Evolutionary conservation across 305 asterid genomes (phyloP).

Genomic region (Euphrasia arctica): DNA sequence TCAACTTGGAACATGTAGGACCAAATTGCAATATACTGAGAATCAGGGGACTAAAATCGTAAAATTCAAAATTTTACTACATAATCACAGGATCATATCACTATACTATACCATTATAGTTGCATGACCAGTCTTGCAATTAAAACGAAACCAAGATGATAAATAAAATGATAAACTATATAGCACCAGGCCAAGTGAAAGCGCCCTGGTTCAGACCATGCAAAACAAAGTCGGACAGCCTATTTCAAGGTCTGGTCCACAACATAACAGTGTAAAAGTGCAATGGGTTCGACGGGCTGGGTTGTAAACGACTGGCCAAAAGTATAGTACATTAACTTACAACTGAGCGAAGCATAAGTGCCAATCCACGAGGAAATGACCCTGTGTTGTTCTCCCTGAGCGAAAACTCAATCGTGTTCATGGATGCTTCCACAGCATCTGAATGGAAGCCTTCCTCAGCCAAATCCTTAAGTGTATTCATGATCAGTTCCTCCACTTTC

Average conservation of each 20-base stretch:
- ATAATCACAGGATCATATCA: not conserved
- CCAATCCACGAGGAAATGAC: conserved; percentile 96
- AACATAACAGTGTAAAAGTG: no score
- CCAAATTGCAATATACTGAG: not conserved
- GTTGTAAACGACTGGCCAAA: not conserved
- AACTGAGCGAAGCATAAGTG: conserved; percentile 89
- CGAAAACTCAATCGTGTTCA: conserved; percentile 97
- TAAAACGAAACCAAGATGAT: not conserved
- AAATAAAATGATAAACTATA: not conserved
- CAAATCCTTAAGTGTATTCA: conserved; percentile 57
- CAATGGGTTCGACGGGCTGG: not conserved
- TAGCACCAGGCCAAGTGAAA: not conserved
- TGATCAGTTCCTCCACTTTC: conserved; percentile 68
- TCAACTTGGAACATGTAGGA: not conserved
- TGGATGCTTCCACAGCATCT: conserved; percentile 96
- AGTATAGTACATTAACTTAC: conserved; percentile 40
- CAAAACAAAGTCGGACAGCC: no score
- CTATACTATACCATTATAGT: not conserved
- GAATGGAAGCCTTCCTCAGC: conserved; percentile 87
- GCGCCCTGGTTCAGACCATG: no score
- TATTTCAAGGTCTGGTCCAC: no score
- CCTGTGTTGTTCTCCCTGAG: conserved; percentile 99
- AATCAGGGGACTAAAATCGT: no score
- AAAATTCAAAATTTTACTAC: not conserved
- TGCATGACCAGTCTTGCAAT: not conserved